Base-by-base conservation (phyloP, 1,284 basidiomycete genomes). In the Apiotrichum gracile region DNA sequence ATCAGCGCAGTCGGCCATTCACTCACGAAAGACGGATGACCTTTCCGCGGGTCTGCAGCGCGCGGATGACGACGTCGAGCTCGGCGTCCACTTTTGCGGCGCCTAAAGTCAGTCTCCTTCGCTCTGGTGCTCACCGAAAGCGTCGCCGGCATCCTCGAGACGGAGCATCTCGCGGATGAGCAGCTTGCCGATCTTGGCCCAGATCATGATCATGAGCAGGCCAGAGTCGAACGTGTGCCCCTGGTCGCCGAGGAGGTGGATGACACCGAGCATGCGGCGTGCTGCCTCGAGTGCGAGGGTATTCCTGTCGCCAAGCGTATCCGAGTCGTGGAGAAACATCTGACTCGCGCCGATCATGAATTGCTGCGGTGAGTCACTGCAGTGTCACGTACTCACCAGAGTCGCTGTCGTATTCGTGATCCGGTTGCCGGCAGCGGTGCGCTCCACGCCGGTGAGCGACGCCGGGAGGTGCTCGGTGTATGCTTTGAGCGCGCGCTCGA, bases 261-360 rank as follows among this genome's bases (percentile, higher is more conserved):
- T 51, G 12, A 54, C 40, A 35, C 58, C 60, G 1, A 60, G 55
- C 41, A 57, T 54, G 9, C 47, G 33, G 14, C 55, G 44, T 4
- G 43, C 57, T 8, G 52, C 51, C 29, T 50, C 54, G 27, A 62
- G 40, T 17, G 57, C 57, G 24, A 44, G 50, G 45, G 54, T 53
- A 38, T 62, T 62, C 9, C 47, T 40, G n/a, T 27, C 49, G 14
- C 39, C 31, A 26, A 45, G 51, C 17, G 22, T 33, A 42, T 62
- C 56, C 17, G 42, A 52, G 44, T 61, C 57, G 2, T 42, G 40
- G 24, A 52, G 5, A 33, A 55, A 57, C 49, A 62, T 62, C 24
- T 56, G 39, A 3, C 50, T 33, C 1, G 37, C 50, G 13, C 52
- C 49, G 6, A 60, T 26, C 34, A 57, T 39, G 21, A 54, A 58